Evolutionary conservation across 805 yeast species (phyloP), one percentile per base, ranked within the genome.

Genomic region (Hemisphaericaspora nanyangensis): DNA sequence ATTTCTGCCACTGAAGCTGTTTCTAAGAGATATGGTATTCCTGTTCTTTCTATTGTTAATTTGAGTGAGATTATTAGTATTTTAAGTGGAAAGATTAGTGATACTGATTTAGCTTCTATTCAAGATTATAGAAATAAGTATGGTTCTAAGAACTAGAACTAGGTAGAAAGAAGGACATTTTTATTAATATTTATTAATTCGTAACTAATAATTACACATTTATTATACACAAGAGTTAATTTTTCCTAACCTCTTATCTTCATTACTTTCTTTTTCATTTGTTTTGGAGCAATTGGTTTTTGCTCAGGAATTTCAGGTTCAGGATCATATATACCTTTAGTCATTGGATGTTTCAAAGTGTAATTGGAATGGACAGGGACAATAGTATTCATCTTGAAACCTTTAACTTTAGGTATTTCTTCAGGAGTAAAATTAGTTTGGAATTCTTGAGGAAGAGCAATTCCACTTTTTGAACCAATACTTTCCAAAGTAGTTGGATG

Each of bases 291-390:
- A 30, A 57, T 40, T 12, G 46, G 33, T 34, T 51, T 40, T 13
- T 52, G 35, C 3, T 58, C 52, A 17, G 56, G 58, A 4, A 71
- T 65, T 16, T 70, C 70, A 12, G 79, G 77, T 30, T 72, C 70
- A 18, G 69, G 62, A 26, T 78, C 81, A 52, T 85, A 85, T 26
- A 84, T 76, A 40, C 73, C 61, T 45, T 80, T 87, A 1, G 89
- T 80, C 72, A 81, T 80, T 37, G 96, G 96, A 51, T 85, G 88
- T 22, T 85, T 90, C 71, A 86, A 74, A 31, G 90, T 73, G 32
- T 83, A 79, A 15, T 83, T 79, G 38, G 95, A 82, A 52, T 83
- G 88, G 22, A 88, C 71, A n/a, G 99, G 99, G 11, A 90, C 87
- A 32, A 91, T 80, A 2, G 81, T 77, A 60, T 85, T 87, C 86